Evolutionary conservation across 805 yeast genomes (phyloP).

Genomic region (Candida nitratophila): DNA sequence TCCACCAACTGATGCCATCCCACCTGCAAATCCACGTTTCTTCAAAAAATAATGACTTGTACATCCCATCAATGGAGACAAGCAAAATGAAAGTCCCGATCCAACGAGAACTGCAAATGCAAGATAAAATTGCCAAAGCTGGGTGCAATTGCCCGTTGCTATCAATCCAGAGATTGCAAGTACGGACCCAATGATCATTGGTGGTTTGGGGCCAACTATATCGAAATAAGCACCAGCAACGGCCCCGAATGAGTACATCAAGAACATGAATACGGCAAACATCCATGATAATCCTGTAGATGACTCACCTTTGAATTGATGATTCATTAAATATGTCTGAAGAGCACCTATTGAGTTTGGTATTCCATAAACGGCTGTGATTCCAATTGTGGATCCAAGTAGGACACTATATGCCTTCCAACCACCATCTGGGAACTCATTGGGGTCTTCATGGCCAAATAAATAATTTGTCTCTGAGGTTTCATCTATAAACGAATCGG

Average conservation of each 20-base stretch:
- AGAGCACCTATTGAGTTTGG: conserved; percentile 55
- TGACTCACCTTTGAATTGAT: conserved; percentile 40
- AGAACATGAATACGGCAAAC: conserved; percentile 46
- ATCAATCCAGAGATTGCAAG: conserved; percentile 43
- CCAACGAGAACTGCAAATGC: conserved; percentile 52
- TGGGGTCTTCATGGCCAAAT: conserved; percentile 9
- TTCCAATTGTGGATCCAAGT: conserved; percentile 34
- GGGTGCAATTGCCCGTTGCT: conserved; percentile 45
- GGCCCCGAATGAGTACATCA: conserved; percentile 33
- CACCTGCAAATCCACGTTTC: conserved; percentile 48
- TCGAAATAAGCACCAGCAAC: conserved; percentile 47
- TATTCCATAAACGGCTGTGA: conserved; percentile 41
- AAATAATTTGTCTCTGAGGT: not conserved
- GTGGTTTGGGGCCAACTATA: conserved; percentile 42
- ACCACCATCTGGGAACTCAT: conserved; percentile 54
- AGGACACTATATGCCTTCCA: conserved; percentile 36
- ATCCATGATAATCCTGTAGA: conserved; percentile 57
- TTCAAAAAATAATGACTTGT: conserved; percentile 56
- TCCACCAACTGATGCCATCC: conserved; percentile 44
- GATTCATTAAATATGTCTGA: conserved; percentile 51
- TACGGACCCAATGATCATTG: conserved; percentile 36
- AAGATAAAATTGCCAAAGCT: conserved; percentile 55
- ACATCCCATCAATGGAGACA: conserved; percentile 55
- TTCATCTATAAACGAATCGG: no score
- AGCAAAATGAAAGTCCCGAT: conserved; percentile 48